These are phyloP conservation scores for Eutrema heterophyllum DNA, from an alignment of 345 rosid species.

Conservation along the genomic window DNA sequence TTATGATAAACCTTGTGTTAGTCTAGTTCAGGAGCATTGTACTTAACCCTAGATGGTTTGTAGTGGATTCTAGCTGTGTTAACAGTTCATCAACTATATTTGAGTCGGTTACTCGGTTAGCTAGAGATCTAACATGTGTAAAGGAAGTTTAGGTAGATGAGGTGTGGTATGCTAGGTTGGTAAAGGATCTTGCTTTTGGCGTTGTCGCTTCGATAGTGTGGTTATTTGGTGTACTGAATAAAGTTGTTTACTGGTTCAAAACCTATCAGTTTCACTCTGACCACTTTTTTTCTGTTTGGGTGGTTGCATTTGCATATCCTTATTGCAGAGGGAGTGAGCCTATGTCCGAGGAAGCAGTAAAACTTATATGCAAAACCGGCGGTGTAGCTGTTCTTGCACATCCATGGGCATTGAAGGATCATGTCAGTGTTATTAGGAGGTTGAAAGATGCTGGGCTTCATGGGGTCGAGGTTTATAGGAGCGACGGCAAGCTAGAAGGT, in stretches of 20 bases:
- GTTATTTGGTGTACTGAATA: background rate
- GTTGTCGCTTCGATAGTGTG: background rate
- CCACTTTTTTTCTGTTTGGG: background rate
- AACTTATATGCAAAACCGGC: slow-evolving; percentile 66
- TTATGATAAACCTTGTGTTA: background rate
- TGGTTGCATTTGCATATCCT: background rate
- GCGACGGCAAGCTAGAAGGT: slow-evolving; percentile 82
- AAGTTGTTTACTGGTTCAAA: background rate
- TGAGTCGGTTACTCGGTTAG: background rate
- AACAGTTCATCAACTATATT: background rate
- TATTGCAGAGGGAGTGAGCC: slow-evolving; percentile 82
- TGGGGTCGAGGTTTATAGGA: slow-evolving; percentile 86
- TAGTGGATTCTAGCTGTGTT: background rate
- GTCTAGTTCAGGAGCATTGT: background rate
- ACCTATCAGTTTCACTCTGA: background rate
- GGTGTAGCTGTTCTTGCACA: slow-evolving; percentile 97
- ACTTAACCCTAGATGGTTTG: background rate
- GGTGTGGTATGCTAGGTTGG: background rate
- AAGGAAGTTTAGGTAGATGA: background rate
- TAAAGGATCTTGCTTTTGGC: slow-evolving; percentile 4
- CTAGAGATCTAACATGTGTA: background rate
- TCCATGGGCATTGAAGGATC: slow-evolving; percentile 93
- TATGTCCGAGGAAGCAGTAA: slow-evolving; percentile 68
- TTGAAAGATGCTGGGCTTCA: slow-evolving; percentile 85
- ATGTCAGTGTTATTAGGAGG: slow-evolving; percentile 50